Conservation (phyloP, 1,284 basidiomycete genomes). For the Trametes polyzona region DNA sequence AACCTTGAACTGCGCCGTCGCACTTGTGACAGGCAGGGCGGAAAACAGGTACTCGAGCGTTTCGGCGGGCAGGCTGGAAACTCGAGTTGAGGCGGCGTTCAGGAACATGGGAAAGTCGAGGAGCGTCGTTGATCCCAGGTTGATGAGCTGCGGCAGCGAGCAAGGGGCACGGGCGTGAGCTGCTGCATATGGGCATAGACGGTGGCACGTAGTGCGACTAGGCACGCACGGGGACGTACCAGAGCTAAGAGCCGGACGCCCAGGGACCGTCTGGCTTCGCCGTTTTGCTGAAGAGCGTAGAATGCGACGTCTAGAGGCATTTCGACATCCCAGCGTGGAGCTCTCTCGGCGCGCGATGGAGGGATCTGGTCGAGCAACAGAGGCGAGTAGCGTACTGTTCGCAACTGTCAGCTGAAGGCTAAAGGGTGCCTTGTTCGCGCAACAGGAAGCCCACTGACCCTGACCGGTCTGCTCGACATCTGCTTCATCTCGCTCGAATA, state of each 20-base stretch:
- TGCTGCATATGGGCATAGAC: background rate
- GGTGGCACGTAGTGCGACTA: background rate
- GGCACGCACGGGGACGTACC: constrained; percentile 39
- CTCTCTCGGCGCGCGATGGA: constrained; percentile 49
- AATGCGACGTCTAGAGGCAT: constrained; percentile 60
- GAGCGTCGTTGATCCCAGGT: constrained; percentile 51
- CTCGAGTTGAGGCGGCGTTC: constrained; percentile 48
- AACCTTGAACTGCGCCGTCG: constrained; percentile 52
- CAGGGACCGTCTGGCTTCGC: constrained; percentile 41
- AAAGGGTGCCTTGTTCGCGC: background rate
- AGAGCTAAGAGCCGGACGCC: constrained; percentile 56
- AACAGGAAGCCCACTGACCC: constrained; percentile 33
- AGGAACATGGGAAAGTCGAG: constrained; percentile 56
- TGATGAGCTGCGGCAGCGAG: constrained; percentile 49
- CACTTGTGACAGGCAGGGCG: constrained; percentile 43
- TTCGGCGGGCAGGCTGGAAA: constrained; percentile 43
- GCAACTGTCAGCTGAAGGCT: background rate
- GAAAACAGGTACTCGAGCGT: constrained; percentile 45
- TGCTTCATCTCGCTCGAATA: constrained; percentile 68
- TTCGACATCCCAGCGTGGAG: constrained; percentile 60
- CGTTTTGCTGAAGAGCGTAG: constrained; percentile 50
- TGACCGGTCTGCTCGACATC: constrained; percentile 36
- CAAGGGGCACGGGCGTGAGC: background rate
- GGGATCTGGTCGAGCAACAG: constrained; percentile 71
- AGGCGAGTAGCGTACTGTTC: constrained; percentile 56